Evolutionary conservation across 805 yeast species (phyloP), one percentile per base, ranked within the genome.

Genomic region (Maudiozyma barnettii): DNA sequence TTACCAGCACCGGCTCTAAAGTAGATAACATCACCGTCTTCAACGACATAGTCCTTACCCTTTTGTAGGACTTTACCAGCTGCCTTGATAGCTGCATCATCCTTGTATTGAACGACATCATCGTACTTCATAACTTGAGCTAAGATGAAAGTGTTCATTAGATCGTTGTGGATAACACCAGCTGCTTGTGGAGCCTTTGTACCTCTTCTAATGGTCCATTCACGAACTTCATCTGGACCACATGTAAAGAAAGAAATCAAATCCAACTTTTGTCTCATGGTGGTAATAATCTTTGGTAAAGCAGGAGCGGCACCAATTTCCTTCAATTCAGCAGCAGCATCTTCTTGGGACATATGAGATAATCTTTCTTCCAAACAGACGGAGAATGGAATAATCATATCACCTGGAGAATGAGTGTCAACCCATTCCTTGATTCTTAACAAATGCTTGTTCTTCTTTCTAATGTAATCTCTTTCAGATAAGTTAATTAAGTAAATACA

Each of bases 171-270:
- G 60, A 91, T 91, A 41, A 93, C 95, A 66, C 97, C 98, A 20
- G 99, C 99, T 41, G 99, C 98, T 63, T 85, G 89, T n/a, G 99
- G 99, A 46, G 97, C 97, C 58, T 86, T 82, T 42, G 91, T 84
- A 58, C 95, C 95, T 57, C 75, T 73, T 70, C 98, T 81, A 53
- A 93, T 81, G 33, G 99, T 93, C 99, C 99, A 93, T 70, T 95
- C 97, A 68, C 97, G 84, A 44, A 90, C 95, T 72, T 93, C 99
- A 52, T 86, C 87, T 39, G 95, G 84, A 57, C 99, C 99, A 64
- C 93, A 83, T 33, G 99, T 93, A 78, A 88, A 93, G 75, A 83
- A 93, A 46, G 96, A 88, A 55, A 90, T 89, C 67, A 93, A 80
- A 55, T 84, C 84, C 51, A 90, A 75, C 51, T 87, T 82, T 55